Evolutionary conservation across 352 stramenopile genomes (phyloP).

Genomic region (Pythium grandisporangium): DNA sequence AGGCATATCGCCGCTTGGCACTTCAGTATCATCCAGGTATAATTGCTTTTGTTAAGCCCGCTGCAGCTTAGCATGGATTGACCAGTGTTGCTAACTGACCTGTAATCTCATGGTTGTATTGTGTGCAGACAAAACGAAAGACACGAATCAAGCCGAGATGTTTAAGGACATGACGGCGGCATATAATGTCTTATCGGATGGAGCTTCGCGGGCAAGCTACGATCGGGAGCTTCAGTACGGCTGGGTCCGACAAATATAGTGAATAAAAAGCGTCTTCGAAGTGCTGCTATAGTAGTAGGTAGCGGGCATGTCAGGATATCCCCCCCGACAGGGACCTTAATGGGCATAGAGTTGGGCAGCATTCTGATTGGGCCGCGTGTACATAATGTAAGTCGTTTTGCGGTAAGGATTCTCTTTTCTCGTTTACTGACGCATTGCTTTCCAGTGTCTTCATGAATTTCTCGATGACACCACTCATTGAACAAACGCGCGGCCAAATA

Average conservation of each 20-base stretch:
- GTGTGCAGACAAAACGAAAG: constrained; percentile 64
- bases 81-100: not conserved
- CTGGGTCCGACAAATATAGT: constrained; percentile 44
- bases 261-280: constrained; percentile 9
- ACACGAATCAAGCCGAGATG: constrained; percentile 38
- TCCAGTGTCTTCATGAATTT: no score
- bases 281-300: no score
- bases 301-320: no score
- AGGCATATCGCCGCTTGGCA: constrained; percentile 85
- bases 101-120: constrained; percentile 2
- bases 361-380: no score
- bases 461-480: no score
- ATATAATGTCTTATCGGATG: constrained; percentile 77
- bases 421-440: no score
- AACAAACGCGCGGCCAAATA: no score
- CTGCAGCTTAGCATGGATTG: not conserved
- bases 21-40: constrained; percentile 81
- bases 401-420: no score
- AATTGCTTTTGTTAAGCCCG: constrained; percentile 2
- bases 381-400: no score
- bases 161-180: constrained; percentile 85
- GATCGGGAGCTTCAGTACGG: constrained; percentile 62
- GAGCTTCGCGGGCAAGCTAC: constrained; percentile 41
- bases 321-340: no score
- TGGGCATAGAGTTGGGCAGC: no score